Base-by-base conservation (phyloP, 257 asterid species). In the Pogostemon cablin region DNA sequence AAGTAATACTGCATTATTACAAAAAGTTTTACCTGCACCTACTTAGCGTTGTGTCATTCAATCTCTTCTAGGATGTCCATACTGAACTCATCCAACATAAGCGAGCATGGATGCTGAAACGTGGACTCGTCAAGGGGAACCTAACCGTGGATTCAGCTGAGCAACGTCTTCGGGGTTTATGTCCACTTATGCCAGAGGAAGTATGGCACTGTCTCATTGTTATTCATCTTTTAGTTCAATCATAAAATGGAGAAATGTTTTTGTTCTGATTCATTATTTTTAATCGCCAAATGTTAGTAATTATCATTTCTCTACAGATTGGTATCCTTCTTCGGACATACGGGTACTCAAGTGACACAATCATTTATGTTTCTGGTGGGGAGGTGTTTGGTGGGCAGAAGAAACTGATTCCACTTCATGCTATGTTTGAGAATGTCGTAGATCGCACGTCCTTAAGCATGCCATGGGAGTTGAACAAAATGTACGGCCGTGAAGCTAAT, bases 181-280 rank as follows among this genome's bases (percentile, higher is more conserved):
- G 99, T 34, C 99, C 98, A n/a, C 96, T 95, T 67, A 87, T 91
- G 98, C 99, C 99, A 0, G 99, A 95, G 83, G 99, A 95, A 87
- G 99, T 93, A 87, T 41, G 82, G 52, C 62, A 34, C 50, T 25
- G 32, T 25, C 32, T 25, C 32, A 25, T 25, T 25, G 32, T 25
- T 25, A 25, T 25, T 25, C 32, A 25, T 12, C 32, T 72, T 41
- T 52, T 15, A n/a, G 5, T 15, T 53, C 7, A 43, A 62, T 41
- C 53, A 41, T 25, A 25, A 25, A 25, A 25, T 25, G 9, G 39
- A 41, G 7, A 58, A 62, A 50, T 9, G 4, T 5, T n/a, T 12
- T 50, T 5, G 20, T 15, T 15, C 5, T 50, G 15, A 49, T n/a
- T 20, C 38, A 17, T 54, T 3, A 20, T 15, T 15, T 3, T 52